Evolutionary conservation across 2,329 filamentous ascomycete species (phyloP), one percentile per base, ranked within the genome.

Genomic region (Clonostachys sp.): DNA sequence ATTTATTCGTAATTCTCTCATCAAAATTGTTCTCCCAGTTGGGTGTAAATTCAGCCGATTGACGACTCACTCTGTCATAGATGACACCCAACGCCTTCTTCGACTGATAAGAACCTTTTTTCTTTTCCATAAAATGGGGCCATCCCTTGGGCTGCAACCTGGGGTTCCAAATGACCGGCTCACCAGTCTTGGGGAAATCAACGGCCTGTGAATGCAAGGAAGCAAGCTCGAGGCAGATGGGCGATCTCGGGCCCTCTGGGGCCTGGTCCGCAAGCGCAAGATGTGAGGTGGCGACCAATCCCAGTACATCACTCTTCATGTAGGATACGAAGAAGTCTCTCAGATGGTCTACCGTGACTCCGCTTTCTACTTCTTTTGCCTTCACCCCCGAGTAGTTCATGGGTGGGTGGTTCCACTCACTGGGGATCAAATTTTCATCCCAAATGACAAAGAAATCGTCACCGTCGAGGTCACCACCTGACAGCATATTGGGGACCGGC

Each of bases 361-460:
- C 75, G 1, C 78, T 71, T 6, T 79, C 65, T 7, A 86, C 71
- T 17, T 76, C 70, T 12, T 71, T 60, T 0, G 86, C 80, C 41
- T 74, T 71, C 0, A 81, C 72, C 0, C 82, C 72, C 0, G 75
- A 72, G 58, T 91, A 94, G 52, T 87, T 77, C 89, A 97, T 96
- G 0, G 94, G 85, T 1, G 77, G 69, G 34, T 80, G 73, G 54
- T 94, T 89, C 81, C 87, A 89, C 45, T 79, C 68, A 2, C 65
- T 54, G 0, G 89, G 89, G 24, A 95, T 72, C 7, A 99, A 71
- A 13, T 80, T 77, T 18, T 75, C 63, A 55, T 99, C 91, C 92
- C 94, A 99, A 42, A 96, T 86, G 6, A 97, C 83, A 47, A 97
- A 85, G 61, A 91, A 99, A 61, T 99, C 94, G 57, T 99, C 94